phyloP scores from a whole-genome alignment of 768 basidiomycete species.

The Lanmaoa rubissima region DNA sequence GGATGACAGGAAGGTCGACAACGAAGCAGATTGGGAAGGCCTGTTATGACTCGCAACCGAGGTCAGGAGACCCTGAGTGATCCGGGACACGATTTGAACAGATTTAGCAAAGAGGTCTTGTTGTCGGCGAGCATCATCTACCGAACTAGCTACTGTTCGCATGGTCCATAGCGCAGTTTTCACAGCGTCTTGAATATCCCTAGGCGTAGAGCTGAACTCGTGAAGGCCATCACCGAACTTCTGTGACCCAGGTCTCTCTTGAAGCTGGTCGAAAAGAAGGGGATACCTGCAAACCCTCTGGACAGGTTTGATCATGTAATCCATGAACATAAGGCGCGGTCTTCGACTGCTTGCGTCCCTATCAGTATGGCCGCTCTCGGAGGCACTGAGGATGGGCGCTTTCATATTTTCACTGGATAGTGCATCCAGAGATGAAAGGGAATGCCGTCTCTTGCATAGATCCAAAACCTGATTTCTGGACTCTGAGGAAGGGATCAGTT shows the following conservation, averaged over 20 bases:
- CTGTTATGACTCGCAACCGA: conserved; percentile 27
- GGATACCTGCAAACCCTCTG: conserved; percentile 97
- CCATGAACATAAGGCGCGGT: conserved; percentile 61
- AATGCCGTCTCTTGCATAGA: conserved; percentile 42
- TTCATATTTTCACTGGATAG: conserved; percentile 33
- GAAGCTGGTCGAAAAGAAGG: conserved; percentile 77
- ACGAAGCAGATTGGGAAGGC: conserved; percentile 38
- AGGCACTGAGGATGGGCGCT: conserved; percentile 30
- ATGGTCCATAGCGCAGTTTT: conserved; percentile 62
- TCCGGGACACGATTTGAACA: conserved; percentile 64
- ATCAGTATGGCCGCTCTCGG: conserved; percentile 31
- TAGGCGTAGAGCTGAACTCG: not conserved
- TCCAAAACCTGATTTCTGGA: conserved; percentile 19
- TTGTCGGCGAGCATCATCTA: conserved; percentile 75
- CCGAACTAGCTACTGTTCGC: conserved; percentile 70
- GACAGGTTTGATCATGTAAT: conserved; percentile 96
- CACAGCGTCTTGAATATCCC: conserved; percentile 14
- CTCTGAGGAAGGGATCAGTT: conserved; percentile 1
- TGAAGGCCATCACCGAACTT: not conserved
- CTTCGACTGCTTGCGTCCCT: conserved; percentile 28
- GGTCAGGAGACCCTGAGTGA: conserved; percentile 40
- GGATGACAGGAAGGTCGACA: conserved; percentile 62
- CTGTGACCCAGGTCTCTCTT: conserved; percentile 11
- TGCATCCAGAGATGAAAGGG: conserved; percentile 52
- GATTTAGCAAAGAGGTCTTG: conserved; percentile 67